Evolutionary conservation across 306 rosid species (phyloP).

Genomic region (Abrus pulchellus): DNA sequence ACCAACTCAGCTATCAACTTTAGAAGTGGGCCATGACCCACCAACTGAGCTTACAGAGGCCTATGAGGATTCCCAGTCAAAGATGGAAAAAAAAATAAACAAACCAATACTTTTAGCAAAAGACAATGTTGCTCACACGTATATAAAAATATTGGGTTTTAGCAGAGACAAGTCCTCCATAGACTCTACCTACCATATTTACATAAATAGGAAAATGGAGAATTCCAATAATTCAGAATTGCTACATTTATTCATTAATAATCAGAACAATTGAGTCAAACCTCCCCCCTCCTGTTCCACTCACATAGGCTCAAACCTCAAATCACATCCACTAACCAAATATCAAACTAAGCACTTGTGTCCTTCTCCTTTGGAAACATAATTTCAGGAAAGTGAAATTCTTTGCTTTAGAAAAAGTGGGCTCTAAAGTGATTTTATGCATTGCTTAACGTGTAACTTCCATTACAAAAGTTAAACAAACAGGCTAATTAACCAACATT

Average conservation of each 20-base stretch:
- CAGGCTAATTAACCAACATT: neutral
- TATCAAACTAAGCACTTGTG: neutral
- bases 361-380: too few relatives aligned
- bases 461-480: too few relatives aligned
- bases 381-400: too few relatives aligned
- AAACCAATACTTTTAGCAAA: slow-evolving; percentile 9
- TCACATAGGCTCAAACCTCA: neutral
- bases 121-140: neutral
- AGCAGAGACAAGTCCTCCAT: slow-evolving; percentile 2
- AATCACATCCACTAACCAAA: neutral
- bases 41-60: too few relatives aligned
- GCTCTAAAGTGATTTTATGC: too few relatives aligned
- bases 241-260: slow-evolving; percentile 16
- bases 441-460: too few relatives aligned
- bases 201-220: neutral
- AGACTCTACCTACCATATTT: slow-evolving; percentile 23
- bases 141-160: too few relatives aligned
- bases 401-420: too few relatives aligned
- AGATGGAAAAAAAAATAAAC: neutral
- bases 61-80: neutral
- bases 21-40: neutral
- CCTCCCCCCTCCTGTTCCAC: neutral
- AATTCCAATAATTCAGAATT: slow-evolving; percentile 2
- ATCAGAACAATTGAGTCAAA: neutral
- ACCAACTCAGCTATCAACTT: slow-evolving; percentile 1